Evolutionary conservation across 129 eudicot species (phyloP).

Genomic region (Sambucus nigra): DNA sequence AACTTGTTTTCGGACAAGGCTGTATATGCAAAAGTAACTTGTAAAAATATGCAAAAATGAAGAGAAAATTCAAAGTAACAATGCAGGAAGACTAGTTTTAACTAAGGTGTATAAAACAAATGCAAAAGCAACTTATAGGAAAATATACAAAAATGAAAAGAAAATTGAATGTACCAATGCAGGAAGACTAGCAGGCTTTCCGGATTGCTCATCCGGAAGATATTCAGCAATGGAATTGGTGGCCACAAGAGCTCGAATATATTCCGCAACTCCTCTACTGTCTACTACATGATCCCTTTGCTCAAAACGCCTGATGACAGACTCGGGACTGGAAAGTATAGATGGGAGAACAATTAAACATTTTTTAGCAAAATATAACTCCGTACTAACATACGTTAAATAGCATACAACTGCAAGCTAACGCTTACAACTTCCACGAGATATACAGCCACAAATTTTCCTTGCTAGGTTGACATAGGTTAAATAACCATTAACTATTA

Average conservation of each 20-base stretch:
- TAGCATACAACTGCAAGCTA: too few species aligned
- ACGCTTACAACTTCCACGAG: too few species aligned
- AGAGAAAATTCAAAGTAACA: too few species aligned
- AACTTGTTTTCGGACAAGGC: too few species aligned
- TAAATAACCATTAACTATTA: too few species aligned
- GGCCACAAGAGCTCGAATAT: constrained; percentile 83
- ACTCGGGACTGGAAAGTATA: constrained; percentile 49
- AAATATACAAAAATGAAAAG: background rate
- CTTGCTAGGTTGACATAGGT: too few species aligned
- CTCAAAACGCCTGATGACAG: constrained; percentile 78
- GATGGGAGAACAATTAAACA: background rate
- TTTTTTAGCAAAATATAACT: background rate
- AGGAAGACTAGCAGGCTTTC: constrained; percentile 88
- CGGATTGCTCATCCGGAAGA: constrained; percentile 87
- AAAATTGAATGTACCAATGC: constrained; percentile 37
- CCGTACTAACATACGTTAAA: too few species aligned
- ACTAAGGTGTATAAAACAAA: background rate
- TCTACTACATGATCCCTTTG: constrained; percentile 77
- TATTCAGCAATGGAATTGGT: constrained; percentile 81
- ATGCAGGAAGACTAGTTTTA: too few species aligned
- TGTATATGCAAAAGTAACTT: too few species aligned
- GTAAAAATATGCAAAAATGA: too few species aligned
- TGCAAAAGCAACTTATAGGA: background rate
- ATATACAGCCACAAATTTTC: too few species aligned
- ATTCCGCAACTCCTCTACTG: constrained; percentile 86